Base-by-base conservation (phyloP, 257 asterid genomes). In the Verbena officinalis region DNA sequence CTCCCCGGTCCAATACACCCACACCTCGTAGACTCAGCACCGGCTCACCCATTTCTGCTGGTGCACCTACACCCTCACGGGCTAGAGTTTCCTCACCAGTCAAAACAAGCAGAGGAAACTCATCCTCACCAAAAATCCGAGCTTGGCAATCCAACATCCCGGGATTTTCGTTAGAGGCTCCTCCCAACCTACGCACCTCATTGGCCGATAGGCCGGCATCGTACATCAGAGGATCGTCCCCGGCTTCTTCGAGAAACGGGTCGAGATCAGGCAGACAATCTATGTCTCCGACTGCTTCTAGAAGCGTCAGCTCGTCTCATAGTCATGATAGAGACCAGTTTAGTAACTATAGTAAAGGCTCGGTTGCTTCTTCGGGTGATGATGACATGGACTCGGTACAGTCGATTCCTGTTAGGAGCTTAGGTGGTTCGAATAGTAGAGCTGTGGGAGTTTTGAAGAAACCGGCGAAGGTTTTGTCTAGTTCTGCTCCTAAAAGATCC, bases 161-260 rank as follows among this genome's bases (percentile, higher is more conserved):
- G 11, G 97, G 95, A 44, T 90, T 94, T 78, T 82, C 97, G 14
- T 77, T 66, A 5, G 98, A 94, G 80, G 95, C 83, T 53, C 99
- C 99, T 31, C 98, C 98, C 55, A 90, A 90, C 79, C 97, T 93
- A 58, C 95, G 99, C 52, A 93, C 98, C 45, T 93, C 98, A 16
- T 68, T 90, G 78, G 96, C 87, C 64, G 97, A 90, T 71, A 83
- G 99, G 66, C 96, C 99, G 24, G 90, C 92, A 39, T 90, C 95
- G 45, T 87, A 88, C 63, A 95, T 94, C 64, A 75, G 99, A 59
- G 98, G 98, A n/a, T 83, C 96, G 65, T 93, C 99, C 16, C 98
- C 97, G 16, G 96, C 97, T 54, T 90, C 97, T 54, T 90, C 97
- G 5, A 79, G 95, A 71, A 93, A 81, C 65, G 88, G 95, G 68